Percentiles rank a stretch among this genome's conserved stretches.
phyloP scores from a whole-genome alignment of 2,329 filamentous ascomycete genomes.

The Proliferodiscus dingleyae region DNA sequence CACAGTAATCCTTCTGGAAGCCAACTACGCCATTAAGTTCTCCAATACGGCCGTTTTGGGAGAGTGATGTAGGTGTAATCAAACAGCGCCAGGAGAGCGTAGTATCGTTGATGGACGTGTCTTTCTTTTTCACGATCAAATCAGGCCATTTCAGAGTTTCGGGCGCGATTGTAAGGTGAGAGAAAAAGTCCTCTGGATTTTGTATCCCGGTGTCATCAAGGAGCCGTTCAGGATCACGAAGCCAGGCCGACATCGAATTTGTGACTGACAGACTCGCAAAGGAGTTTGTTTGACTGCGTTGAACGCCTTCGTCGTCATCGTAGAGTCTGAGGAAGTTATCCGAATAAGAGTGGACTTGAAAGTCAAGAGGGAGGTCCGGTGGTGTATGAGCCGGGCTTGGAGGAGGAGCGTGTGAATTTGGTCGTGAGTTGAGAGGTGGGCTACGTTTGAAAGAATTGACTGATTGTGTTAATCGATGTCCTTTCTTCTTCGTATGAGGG shows the following conservation, averaged over 20 bases:
- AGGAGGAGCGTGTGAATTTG: conserved; percentile 53
- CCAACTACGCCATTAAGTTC: conserved; percentile 77
- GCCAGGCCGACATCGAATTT: conserved; percentile 71
- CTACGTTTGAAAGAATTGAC: conserved; percentile 65
- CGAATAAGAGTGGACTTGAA: conserved; percentile 65
- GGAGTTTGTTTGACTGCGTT: conserved; percentile 65
- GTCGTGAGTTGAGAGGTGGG: conserved; percentile 56
- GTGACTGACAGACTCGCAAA: conserved; percentile 73
- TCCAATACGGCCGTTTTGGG: conserved; percentile 40
- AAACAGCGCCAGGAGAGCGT: conserved; percentile 69
- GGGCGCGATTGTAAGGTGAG: conserved; percentile 33
- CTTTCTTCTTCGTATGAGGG: conserved; percentile 76
- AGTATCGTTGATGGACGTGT: conserved; percentile 27
- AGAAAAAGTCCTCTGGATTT: conserved; percentile 64
- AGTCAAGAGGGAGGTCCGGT: conserved; percentile 58
- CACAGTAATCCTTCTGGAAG: conserved; percentile 67
- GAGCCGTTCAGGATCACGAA: conserved; percentile 67
- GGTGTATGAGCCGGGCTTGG: conserved; percentile 75
- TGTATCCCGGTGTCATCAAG: conserved; percentile 62
- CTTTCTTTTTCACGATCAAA: conserved; percentile 26
- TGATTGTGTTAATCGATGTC: conserved; percentile 74
- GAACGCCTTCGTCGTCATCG: conserved; percentile 54
- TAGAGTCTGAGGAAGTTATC: conserved; percentile 71
- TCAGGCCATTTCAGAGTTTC: conserved; percentile 27
- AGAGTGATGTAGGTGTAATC: conserved; percentile 38